Evolutionary conservation across 2,329 filamentous ascomycete species (phyloP).

Genomic region (Hymenoscyphus fraxineus): DNA sequence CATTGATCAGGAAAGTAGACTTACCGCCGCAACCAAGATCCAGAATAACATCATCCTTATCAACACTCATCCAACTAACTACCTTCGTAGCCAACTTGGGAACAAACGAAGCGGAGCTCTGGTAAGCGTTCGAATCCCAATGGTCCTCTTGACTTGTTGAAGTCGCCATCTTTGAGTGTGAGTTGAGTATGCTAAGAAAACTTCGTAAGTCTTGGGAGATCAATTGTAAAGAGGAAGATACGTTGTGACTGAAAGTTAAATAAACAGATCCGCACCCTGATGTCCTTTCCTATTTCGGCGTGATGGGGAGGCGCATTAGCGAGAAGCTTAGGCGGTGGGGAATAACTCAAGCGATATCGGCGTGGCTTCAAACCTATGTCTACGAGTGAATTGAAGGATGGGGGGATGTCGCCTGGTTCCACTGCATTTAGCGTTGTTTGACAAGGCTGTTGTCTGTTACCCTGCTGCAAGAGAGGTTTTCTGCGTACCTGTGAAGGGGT

Average conservation of each 20-base stretch:
- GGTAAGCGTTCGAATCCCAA: constrained; percentile 48
- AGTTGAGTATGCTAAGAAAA: neutral
- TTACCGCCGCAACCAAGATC: constrained; percentile 62
- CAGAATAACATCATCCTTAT: constrained; percentile 54
- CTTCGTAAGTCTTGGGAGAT: neutral
- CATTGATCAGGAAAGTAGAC: constrained; percentile 19
- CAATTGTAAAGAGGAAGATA: neutral
- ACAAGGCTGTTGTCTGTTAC: too few relatives aligned
- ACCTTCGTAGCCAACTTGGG: constrained; percentile 58
- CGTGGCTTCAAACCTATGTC: too few relatives aligned
- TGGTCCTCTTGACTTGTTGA: constrained; percentile 33
- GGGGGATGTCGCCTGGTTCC: too few relatives aligned
- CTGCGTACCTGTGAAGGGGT: neutral
- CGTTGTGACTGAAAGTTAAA: too few relatives aligned
- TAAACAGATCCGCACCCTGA: too few relatives aligned
- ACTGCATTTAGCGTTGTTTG: too few relatives aligned
- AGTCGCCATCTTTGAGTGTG: neutral
- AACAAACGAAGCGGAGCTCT: constrained; percentile 59
- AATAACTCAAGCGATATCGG: too few relatives aligned
- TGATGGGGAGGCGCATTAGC: too few relatives aligned
- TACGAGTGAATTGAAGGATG: too few relatives aligned
- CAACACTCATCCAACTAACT: constrained; percentile 54
- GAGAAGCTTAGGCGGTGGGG: too few relatives aligned
- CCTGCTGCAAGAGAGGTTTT: too few relatives aligned
- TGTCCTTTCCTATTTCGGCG: too few relatives aligned